Percentiles rank a stretch among this genome's conserved stretches.
These are phyloP conservation scores for Melastoma malabathricum DNA, from an alignment of 345 rosid genomes.

Conservation along the genomic window DNA sequence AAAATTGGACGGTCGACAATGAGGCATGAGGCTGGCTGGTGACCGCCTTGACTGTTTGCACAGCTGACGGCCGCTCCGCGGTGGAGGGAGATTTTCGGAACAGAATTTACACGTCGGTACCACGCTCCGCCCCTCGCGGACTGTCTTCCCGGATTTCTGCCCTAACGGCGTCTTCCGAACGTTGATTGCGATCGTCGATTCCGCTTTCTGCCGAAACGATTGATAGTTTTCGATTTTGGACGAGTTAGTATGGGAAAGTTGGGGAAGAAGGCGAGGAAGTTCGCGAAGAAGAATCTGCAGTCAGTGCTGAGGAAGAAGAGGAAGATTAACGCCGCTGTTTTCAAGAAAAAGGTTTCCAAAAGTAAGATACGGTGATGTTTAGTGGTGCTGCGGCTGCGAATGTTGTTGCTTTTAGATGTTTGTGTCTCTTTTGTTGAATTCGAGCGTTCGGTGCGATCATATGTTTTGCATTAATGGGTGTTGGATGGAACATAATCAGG, in stretches of 20 bases:
- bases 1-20: constrained; percentile 3
- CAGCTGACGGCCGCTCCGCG: too few relatives aligned
- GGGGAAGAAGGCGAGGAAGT: constrained; percentile 91
- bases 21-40: neutral
- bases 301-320: constrained; percentile 50
- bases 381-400: too few relatives aligned
- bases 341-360: constrained; percentile 55
- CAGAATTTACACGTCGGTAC: too few relatives aligned
- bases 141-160: too few relatives aligned
- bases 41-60: too few relatives aligned
- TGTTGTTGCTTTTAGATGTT: too few relatives aligned
- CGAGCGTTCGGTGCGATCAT: too few relatives aligned
- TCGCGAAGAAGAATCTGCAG: constrained; percentile 86
- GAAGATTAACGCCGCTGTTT: constrained; percentile 39
- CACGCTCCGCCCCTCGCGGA: too few relatives aligned
- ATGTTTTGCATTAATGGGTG: too few relatives aligned
- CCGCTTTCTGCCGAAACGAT: neutral
- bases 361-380: constrained; percentile 14
- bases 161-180: neutral
- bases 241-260: constrained; percentile 44
- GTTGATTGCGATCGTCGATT: neutral
- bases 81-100: too few relatives aligned
- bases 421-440: too few relatives aligned
- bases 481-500: too few relatives aligned
- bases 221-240: neutral